Evolutionary conservation across 345 rosid genomes (phyloP).

Genomic region (Angophora floribunda): DNA sequence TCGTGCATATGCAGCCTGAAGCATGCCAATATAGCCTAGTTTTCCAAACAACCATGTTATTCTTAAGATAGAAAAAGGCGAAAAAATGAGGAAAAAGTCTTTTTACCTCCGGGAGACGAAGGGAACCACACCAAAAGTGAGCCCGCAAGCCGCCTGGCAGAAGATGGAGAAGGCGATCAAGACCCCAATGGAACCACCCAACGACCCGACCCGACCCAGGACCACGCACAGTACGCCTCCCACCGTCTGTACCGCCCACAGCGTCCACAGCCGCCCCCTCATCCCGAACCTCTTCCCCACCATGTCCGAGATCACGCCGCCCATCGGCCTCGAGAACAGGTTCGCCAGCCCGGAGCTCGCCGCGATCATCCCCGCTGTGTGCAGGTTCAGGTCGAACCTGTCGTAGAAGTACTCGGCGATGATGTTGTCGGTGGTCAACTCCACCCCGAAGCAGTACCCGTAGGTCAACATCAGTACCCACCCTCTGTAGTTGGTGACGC

Average conservation of each 20-base stretch:
- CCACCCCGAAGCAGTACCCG: conserved; percentile 91
- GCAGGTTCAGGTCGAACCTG: conserved; percentile 58
- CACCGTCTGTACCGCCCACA: conserved; percentile 65
- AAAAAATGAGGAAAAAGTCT: not conserved
- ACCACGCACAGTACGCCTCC: conserved; percentile 61
- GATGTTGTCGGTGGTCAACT: conserved; percentile 74
- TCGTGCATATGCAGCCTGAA: not conserved
- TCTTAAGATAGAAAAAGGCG: not conserved
- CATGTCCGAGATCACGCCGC: conserved; percentile 60
- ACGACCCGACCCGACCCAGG: conserved; percentile 40
- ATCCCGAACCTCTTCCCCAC: conserved; percentile 63
- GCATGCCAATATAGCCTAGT: not conserved
- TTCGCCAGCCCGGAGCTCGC: conserved; percentile 89
- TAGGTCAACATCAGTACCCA: conserved; percentile 84
- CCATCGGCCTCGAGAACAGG: conserved; percentile 62
- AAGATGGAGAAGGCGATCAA: conserved; percentile 73
- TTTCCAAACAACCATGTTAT: not conserved
- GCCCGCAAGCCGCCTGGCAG: conserved; percentile 85
- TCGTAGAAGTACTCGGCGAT: conserved; percentile 87
- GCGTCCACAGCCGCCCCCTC: conserved; percentile 84
- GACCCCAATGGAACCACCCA: conserved; percentile 38
- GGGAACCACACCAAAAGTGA: conserved; percentile 89
- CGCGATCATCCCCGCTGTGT: conserved; percentile 81
- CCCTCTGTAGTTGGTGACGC: conserved; percentile 67
- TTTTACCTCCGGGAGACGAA: conserved; percentile 72